A percentile compares a stretch with the other conserved stretches of the same genome.
Conservation (phyloP, 352 stramenopile genomes). For the Globisporangium radiosum region DNA sequence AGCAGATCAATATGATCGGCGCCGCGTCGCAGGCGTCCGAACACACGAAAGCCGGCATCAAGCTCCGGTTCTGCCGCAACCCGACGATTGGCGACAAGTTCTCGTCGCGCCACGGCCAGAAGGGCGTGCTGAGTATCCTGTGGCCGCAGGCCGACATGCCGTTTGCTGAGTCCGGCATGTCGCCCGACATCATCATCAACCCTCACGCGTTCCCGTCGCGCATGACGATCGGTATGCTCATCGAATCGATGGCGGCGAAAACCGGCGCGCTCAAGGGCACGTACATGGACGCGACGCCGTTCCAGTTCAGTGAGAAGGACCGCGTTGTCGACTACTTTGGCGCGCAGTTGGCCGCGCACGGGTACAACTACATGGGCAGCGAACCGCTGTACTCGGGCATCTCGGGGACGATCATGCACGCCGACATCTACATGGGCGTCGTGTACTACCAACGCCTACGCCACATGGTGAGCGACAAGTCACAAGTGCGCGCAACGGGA, state of each 20-base stretch:
- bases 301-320: constrained; percentile 98
- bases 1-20: constrained; percentile 90
- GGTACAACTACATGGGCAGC: constrained; percentile 98
- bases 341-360: constrained; percentile 94
- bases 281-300: constrained; percentile 98
- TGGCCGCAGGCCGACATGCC: constrained; percentile 99
- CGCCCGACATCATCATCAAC: constrained; percentile 99
- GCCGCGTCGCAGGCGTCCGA: constrained; percentile 58
- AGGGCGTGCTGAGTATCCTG: constrained; percentile 98
- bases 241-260: constrained; percentile 99
- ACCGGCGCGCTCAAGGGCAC: constrained; percentile 96
- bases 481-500: constrained; percentile 97
- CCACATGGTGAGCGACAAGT: constrained; percentile 99
- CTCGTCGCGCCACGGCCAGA: constrained; percentile 98
- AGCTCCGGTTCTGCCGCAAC: constrained; percentile 97
- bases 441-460: constrained; percentile 99
- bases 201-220: constrained; percentile 97
- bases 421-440: constrained; percentile 99
- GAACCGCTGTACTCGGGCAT: constrained; percentile 99
- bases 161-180: constrained; percentile 98
- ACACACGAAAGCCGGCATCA: constrained; percentile 91
- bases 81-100: constrained; percentile 99
- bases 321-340: constrained; percentile 99
- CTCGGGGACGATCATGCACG: constrained; percentile 97
- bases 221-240: constrained; percentile 96